Evolutionary conservation across 2,329 filamentous ascomycete genomes (phyloP), one percentile per base, ranked within the genome.

Genomic region (Diaporthe sp.): DNA sequence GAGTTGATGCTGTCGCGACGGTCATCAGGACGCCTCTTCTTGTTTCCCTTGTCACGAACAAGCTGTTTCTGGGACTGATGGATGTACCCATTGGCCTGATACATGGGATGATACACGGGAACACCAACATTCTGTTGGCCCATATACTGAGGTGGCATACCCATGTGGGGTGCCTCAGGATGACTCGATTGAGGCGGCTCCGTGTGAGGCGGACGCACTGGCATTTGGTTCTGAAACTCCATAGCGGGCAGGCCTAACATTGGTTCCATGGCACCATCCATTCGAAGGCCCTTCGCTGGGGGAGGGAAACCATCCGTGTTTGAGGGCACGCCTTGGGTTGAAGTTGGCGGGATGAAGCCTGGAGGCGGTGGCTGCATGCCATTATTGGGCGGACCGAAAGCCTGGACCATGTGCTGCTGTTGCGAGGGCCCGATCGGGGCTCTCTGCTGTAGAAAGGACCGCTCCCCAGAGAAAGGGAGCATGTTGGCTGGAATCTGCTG

Each of bases 31-130:
- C 9, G 49, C 34, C 12, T 44, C 34, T 65, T 61, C 58, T 60
- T 65, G 46, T 70, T 65, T 19, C 46, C 49, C 19, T 57, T 70
- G 10, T 61, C 49, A 22, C 44, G 34, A 28, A 17, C 51, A 61
- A 22, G 39, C 22, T 72, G 44, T 0, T 60, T 60, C 51, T 53
- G 67, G 8, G 46, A 7, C 4, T 72, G 72, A 13, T 44, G 51
- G 17, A 61, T 53, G 37, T 75, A 72, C 3, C 72, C 75, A n/a
- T 75, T 75, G 10, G 68, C 28, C 22, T 72, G 75, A 25, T 75
- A 76, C 53, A 67, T 15, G 12, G 72, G 72, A 51, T 72, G 75
- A 25, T 75, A 76, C 53, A 67, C 22, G 17, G 72, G 72, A 57
- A 46, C 8, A 17, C 44, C 31, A 13, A 34, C 67, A 34, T 51